Evolutionary conservation across 495 filamentous ascomycete genomes (phyloP).

Genomic region (Jackrogersella minutella): DNA sequence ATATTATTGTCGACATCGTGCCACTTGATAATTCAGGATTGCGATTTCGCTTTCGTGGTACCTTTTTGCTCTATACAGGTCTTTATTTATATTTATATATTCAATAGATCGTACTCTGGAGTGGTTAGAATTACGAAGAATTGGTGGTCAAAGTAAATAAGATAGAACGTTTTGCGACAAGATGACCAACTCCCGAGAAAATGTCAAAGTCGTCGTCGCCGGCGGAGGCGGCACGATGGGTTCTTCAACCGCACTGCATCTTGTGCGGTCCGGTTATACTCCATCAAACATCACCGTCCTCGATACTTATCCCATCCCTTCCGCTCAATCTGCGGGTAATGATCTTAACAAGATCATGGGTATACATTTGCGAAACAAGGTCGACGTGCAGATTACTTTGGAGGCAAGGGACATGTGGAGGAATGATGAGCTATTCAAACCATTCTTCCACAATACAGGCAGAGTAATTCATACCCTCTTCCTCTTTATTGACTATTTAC

Average conservation of each 20-base stretch:
- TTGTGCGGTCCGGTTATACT: conserved; percentile 34
- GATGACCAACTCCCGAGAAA: conserved; percentile 30
- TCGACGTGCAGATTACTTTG: conserved; percentile 35
- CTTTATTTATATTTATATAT: neutral
- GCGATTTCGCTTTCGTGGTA: conserved; percentile 7
- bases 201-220: conserved; percentile 34
- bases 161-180: neutral
- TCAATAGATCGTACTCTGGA: neutral
- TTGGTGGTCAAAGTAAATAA: neutral
- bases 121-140: neutral
- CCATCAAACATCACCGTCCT: conserved; percentile 42
- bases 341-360: conserved; percentile 45
- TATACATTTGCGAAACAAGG: conserved; percentile 33
- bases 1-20: conserved; percentile 19
- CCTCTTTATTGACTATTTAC: neutral
- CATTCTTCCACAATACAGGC: conserved; percentile 42
- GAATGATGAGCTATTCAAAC: conserved; percentile 39
- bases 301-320: conserved; percentile 40
- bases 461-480: conserved; percentile 12
- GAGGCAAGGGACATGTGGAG: conserved; percentile 42
- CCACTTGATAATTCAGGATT: conserved; percentile 1
- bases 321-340: conserved; percentile 41
- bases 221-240: conserved; percentile 41
- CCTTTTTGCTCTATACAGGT: neutral
- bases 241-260: conserved; percentile 40